A percentile compares a stretch with the other conserved stretches of the same genome.
These are phyloP conservation scores for Ustilago trichophora DNA, from an alignment of 1,284 basidiomycete genomes.

Conservation along the genomic window DNA sequence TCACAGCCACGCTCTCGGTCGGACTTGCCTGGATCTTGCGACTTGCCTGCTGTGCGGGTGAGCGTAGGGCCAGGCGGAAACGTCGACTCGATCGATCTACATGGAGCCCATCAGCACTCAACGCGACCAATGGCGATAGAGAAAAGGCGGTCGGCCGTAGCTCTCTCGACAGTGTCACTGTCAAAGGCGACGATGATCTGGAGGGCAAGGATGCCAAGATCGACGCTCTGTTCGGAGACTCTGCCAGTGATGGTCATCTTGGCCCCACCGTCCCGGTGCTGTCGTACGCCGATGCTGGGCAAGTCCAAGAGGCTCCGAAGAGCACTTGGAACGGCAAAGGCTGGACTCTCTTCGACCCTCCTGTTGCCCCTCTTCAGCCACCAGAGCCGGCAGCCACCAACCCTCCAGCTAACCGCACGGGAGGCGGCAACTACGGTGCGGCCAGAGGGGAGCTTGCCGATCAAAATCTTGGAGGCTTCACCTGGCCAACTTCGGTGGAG, in stretches of 20 bases:
- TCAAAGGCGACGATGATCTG: conserved; percentile 18
- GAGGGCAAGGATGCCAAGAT: conserved; percentile 31
- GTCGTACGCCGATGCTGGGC: conserved; percentile 4
- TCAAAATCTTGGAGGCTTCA: conserved; percentile 28
- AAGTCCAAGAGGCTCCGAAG: conserved; percentile 5
- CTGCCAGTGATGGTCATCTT: background rate
- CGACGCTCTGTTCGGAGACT: conserved; percentile 8
- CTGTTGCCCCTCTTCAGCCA: conserved; percentile 12
- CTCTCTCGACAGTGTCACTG: conserved; percentile 29
- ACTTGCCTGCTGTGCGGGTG: conserved; percentile 28
- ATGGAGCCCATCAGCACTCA: conserved; percentile 20
- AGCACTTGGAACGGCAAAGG: conserved; percentile 42
- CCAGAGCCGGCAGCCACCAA: conserved; percentile 13
- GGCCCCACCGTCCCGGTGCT: conserved; percentile 11
- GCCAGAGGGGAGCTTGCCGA: conserved; percentile 26
- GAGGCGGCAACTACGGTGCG: conserved; percentile 37
- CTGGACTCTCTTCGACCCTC: conserved; percentile 37
- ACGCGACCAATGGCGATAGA: background rate
- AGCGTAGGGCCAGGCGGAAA: conserved; percentile 17
- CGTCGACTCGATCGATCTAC: conserved; percentile 24
- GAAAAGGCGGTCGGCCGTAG: conserved; percentile 1
- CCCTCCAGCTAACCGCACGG: background rate
- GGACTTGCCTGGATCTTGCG: conserved; percentile 45
- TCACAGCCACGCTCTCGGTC: conserved; percentile 33
- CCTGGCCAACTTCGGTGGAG: conserved; percentile 23